Evolutionary conservation across 2,329 filamentous ascomycete genomes (phyloP), one percentile per base, ranked within the genome.

Genomic region (Nectriaceae sp.): DNA sequence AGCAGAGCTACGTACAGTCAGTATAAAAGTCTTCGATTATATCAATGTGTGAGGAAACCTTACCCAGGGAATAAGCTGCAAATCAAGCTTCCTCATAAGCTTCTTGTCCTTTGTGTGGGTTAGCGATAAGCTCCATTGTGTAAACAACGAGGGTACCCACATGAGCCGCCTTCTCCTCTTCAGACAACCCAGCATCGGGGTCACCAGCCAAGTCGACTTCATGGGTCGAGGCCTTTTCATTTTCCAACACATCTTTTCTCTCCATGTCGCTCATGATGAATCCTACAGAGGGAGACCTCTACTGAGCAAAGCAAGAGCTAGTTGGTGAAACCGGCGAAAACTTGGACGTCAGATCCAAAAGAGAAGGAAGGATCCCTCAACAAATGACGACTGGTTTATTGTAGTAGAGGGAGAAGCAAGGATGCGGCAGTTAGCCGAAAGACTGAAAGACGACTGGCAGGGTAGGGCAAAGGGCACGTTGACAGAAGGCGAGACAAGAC

Each of bases 171-270:
- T 72, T 78, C 64, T 90, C 87, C 53, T 82, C 83, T 1, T 79
- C 78, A 33, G 76, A 84, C 57, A 88, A 68, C 6, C 83, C 82
- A 40, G 79, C 84, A 67, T 90, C 87, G 5, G 71, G 71, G 44
- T 75, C 69, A 21, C 54, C 54, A 20, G 62, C 47, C 11, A 59
- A 52, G 20, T 63, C 62, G 26, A 61, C 24, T 42, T 70, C 63
- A 5, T 59, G 63, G 11, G 60, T 59, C 40, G 61, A 63, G 16
- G 57, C 63, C 40, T 58, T 63, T 20, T 67, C 63, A 40, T 46
- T 53, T n/a, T 66, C 62, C 38, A 59, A 54, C 6, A 48, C 41
- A 21, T 56, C 59, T 42, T 57, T 62, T 36, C 68, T 66, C 42
- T 70, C 69, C 16, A 59, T 44, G 52, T 69, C 67, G 53, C 60